These are phyloP conservation scores for Phytophthora agathidicida DNA, from an alignment of 352 stramenopile genomes.

Conservation along the genomic window DNA sequence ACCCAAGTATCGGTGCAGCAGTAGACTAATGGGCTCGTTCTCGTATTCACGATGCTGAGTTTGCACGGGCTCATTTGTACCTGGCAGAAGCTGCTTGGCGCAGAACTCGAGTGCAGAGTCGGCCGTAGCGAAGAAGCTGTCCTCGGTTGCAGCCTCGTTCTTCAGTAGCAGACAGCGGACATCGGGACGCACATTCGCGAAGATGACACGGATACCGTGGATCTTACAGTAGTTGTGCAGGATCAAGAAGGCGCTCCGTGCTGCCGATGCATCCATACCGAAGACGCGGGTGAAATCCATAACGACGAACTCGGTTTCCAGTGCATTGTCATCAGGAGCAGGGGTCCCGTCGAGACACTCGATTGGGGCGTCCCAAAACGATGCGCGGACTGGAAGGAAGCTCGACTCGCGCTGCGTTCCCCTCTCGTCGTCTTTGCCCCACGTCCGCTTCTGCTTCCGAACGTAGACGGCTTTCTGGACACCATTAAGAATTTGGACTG, in stretches of 20 bases:
- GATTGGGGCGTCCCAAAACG: slow-evolving; percentile 50
- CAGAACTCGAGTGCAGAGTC: slow-evolving; percentile 74
- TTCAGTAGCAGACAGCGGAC: slow-evolving; percentile 59
- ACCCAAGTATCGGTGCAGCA: slow-evolving; percentile 81
- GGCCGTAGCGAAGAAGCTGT: slow-evolving; percentile 62
- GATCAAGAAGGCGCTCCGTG: slow-evolving; percentile 77
- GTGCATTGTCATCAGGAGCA: slow-evolving; percentile 29
- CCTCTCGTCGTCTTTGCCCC: slow-evolving; percentile 13
- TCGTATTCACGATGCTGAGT: slow-evolving; percentile 24
- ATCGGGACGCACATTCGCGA: slow-evolving; percentile 58
- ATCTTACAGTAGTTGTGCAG: slow-evolving; percentile 75
- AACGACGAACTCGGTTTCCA: slow-evolving; percentile 74
- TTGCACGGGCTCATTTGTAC: slow-evolving; percentile 12
- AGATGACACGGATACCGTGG: slow-evolving; percentile 62
- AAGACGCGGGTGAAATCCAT: slow-evolving; percentile 86
- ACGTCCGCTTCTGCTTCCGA: slow-evolving; percentile 25
- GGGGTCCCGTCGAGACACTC: slow-evolving; percentile 68
- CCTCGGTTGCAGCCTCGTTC: slow-evolving; percentile 64
- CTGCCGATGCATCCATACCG: slow-evolving; percentile 84
- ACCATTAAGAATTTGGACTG: slow-evolving; percentile 71
- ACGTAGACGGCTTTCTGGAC: slow-evolving; percentile 73
- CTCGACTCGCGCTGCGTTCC: slow-evolving; percentile 25
- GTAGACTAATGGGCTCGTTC: slow-evolving; percentile 53
- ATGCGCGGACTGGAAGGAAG: slow-evolving; percentile 47
- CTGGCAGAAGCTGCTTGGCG: slow-evolving; percentile 55